These are phyloP conservation scores for Alternaria atra DNA, from an alignment of 2,329 filamentous ascomycete genomes.

Conservation along the genomic window DNA sequence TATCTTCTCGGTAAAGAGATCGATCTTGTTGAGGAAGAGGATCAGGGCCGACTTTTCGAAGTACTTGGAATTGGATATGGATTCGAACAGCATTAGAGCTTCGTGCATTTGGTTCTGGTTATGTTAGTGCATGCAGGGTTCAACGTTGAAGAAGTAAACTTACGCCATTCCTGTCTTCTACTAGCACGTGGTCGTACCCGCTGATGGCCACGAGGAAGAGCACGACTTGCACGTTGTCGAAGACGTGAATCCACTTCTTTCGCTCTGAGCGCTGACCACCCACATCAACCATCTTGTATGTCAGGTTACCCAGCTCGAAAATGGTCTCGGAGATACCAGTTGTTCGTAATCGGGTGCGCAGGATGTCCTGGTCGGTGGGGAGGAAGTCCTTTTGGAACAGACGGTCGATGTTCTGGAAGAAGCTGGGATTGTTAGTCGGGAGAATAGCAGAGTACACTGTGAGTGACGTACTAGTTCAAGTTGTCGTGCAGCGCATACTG, in stretches of 20 bases:
- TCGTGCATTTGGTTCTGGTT: slow-evolving; percentile 64
- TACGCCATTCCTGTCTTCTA: slow-evolving; percentile 96
- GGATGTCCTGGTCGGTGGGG: slow-evolving; percentile 91
- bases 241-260: slow-evolving; percentile 98
- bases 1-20: slow-evolving; percentile 62
- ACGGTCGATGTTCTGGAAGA: slow-evolving; percentile 75
- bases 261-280: slow-evolving; percentile 91
- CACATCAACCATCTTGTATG: slow-evolving; percentile 97
- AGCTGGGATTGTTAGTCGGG: slow-evolving; percentile 63
- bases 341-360: slow-evolving; percentile 87
- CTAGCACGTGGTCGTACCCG: slow-evolving; percentile 94
- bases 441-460: not conserved
- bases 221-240: slow-evolving; percentile 91
- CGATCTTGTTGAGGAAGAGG: slow-evolving; percentile 64
- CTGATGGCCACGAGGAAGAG: slow-evolving; percentile 95
- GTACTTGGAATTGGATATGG: slow-evolving; percentile 62
- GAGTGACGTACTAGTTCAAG: slow-evolving; percentile 77
- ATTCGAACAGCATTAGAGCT: slow-evolving; percentile 63
- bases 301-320: slow-evolving; percentile 90
- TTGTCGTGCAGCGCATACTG: slow-evolving; percentile 98
- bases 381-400: slow-evolving; percentile 76
- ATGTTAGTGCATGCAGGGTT: slow-evolving; percentile 15
- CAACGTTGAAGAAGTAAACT: slow-evolving; percentile 50
- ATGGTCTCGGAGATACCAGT: slow-evolving; percentile 96
- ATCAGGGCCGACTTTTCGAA: slow-evolving; percentile 62